Percentiles rank a stretch among this genome's conserved stretches.
Conservation (phyloP, 352 stramenopile species). For the Pythium insidiosum region DNA sequence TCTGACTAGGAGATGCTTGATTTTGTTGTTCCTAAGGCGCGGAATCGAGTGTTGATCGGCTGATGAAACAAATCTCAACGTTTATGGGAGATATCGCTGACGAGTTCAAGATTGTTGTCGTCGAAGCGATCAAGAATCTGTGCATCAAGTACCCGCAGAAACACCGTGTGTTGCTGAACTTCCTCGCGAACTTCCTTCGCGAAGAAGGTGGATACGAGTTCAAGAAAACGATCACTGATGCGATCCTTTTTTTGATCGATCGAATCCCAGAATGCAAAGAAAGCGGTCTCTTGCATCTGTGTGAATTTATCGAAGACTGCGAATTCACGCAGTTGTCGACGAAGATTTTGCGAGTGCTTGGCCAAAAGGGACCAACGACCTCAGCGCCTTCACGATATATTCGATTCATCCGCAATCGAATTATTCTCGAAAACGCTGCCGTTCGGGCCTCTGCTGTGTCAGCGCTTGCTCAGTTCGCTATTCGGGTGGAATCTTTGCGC, state of each 20-base stretch:
- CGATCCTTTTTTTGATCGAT: slow-evolving; percentile 96
- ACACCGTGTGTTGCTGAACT: slow-evolving; percentile 96
- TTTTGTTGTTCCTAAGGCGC: slow-evolving; percentile 35
- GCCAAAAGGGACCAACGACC: slow-evolving; percentile 91
- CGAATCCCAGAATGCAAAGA: slow-evolving; percentile 97
- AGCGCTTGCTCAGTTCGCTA: slow-evolving; percentile 95
- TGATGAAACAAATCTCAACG: slow-evolving; percentile 97
- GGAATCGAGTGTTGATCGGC: slow-evolving; percentile 93
- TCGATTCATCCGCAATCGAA: slow-evolving; percentile 99
- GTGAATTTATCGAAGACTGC: slow-evolving; percentile 99
- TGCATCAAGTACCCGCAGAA: slow-evolving; percentile 98
- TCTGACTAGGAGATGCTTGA: neutral
- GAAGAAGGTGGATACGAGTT: slow-evolving; percentile 97
- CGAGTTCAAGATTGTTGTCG: slow-evolving; percentile 99
- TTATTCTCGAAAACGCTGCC: slow-evolving; percentile 98
- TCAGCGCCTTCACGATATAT: slow-evolving; percentile 96
- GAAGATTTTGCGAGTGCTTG: slow-evolving; percentile 95
- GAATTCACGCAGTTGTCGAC: slow-evolving; percentile 86
- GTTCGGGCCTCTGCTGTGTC: slow-evolving; percentile 96
- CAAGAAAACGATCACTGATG: slow-evolving; percentile 98
- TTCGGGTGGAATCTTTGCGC: slow-evolving; percentile 88
- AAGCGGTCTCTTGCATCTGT: slow-evolving; percentile 94
- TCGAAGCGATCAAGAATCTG: slow-evolving; percentile 95
- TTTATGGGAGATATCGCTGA: slow-evolving; percentile 99
- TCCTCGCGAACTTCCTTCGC: slow-evolving; percentile 97